A percentile compares a stretch with the other conserved stretches of the same genome.
These are phyloP conservation scores for Epichloe amarillans DNA, from an alignment of 2,329 filamentous ascomycete genomes.

Conservation along the genomic window DNA sequence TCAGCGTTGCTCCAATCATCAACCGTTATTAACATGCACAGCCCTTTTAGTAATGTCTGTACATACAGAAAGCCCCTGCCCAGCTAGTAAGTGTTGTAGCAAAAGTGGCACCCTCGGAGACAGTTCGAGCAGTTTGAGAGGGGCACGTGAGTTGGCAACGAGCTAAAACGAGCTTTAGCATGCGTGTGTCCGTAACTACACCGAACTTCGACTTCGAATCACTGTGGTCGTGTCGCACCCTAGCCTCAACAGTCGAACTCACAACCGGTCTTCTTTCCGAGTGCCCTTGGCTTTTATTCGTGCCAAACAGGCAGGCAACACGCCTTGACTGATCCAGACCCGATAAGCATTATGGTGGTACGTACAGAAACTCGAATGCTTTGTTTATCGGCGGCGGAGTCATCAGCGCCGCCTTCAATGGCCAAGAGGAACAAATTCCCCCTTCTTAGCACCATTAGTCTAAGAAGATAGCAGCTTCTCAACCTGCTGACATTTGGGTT, in stretches of 20 bases:
- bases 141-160: too few species aligned
- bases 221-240: neutral
- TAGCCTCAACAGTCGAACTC: neutral
- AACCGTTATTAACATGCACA: too few species aligned
- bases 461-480: constrained; percentile 39
- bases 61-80: too few species aligned
- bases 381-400: neutral
- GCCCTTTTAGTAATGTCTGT: too few species aligned
- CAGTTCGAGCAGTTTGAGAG: too few species aligned
- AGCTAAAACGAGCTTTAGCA: too few species aligned
- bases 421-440: neutral
- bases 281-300: neutral
- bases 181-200: neutral
- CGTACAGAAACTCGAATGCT: constrained; percentile 6
- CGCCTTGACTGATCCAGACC: neutral
- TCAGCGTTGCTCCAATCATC: too few species aligned
- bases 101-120: too few species aligned
- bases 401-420: neutral
- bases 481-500: constrained; percentile 56
- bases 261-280: neutral
- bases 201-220: neutral
- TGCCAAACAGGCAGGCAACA: neutral
- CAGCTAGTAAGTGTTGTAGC: too few species aligned
- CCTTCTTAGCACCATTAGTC: constrained; percentile 11
- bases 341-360: constrained; percentile 21